These are phyloP conservation scores for Fusarium setosum DNA, from an alignment of 2,329 filamentous ascomycete genomes.

Conservation along the genomic window DNA sequence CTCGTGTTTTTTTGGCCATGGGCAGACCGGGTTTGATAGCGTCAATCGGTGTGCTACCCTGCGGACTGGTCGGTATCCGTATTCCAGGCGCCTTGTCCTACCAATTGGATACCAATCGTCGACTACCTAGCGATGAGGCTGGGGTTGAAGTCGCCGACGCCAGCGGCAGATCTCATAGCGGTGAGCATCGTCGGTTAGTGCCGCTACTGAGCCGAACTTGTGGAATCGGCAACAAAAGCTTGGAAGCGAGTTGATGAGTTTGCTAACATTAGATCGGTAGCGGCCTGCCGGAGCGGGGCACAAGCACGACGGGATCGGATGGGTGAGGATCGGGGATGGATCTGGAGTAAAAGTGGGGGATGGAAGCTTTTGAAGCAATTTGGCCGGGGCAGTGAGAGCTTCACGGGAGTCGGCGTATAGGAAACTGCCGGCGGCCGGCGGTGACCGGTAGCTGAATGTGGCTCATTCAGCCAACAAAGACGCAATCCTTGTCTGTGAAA, in stretches of 20 bases:
- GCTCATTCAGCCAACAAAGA: not conserved
- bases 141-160: not conserved
- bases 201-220: not conserved
- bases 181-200: slow-evolving; percentile 5
- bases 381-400: not conserved
- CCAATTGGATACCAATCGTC: slow-evolving; percentile 15
- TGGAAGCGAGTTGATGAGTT: not conserved
- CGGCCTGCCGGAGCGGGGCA: not conserved
- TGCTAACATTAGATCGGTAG: not conserved
- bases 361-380: not conserved
- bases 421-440: slow-evolving; percentile 18
- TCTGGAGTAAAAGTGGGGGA: not conserved
- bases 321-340: not conserved
- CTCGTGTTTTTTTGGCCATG: no score
- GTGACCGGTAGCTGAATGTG: not conserved
- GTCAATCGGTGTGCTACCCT: not conserved
- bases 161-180: slow-evolving; percentile 1
- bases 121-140: not conserved
- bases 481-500: not conserved
- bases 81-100: slow-evolving; percentile 12
- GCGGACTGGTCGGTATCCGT: not conserved
- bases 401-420: not conserved
- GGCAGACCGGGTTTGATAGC: no score
- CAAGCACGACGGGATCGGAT: slow-evolving; percentile 1
- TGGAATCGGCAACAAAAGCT: not conserved